These are phyloP conservation scores for Gossypium sturtianum DNA, from an alignment of 345 rosid genomes.

Conservation along the genomic window DNA sequence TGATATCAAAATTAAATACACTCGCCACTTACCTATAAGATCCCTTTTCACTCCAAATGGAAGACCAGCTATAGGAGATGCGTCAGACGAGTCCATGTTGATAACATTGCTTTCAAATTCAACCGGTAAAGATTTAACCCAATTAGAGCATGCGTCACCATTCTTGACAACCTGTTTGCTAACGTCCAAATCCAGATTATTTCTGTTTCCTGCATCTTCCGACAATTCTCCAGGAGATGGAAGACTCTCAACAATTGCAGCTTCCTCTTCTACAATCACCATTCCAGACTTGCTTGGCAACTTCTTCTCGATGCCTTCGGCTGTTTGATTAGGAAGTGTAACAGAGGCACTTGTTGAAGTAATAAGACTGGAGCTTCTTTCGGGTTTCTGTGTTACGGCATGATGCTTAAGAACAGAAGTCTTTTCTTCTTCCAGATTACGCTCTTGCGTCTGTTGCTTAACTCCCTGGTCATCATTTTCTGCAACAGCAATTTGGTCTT, in stretches of 20 bases:
- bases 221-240: background rate
- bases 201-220: slow-evolving; percentile 10
- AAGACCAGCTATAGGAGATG: background rate
- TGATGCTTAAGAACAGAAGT: background rate
- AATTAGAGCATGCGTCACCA: slow-evolving; percentile 1
- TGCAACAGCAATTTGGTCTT: slow-evolving; percentile 7
- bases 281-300: background rate
- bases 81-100: slow-evolving; percentile 5
- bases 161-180: slow-evolving; percentile 6
- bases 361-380: slow-evolving; percentile 16
- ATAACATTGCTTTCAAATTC: background rate
- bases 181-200: slow-evolving; percentile 1
- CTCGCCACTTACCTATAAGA: slow-evolving; percentile 17
- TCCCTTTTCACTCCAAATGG: slow-evolving; percentile 5
- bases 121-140: background rate
- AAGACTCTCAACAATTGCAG: background rate
- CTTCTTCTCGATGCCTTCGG: slow-evolving; percentile 13
- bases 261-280: background rate
- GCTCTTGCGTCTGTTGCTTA: slow-evolving; percentile 10
- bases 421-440: slow-evolving; percentile 10
- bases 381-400: slow-evolving; percentile 12
- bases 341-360: background rate
- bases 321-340: slow-evolving; percentile 4
- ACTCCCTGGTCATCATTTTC: background rate
- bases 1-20: background rate